A percentile compares a stretch with the other conserved stretches of the same genome.
Evolutionary conservation across 1,139 yeast species (phyloP).

Genomic region (Nadsonia commutata): DNA sequence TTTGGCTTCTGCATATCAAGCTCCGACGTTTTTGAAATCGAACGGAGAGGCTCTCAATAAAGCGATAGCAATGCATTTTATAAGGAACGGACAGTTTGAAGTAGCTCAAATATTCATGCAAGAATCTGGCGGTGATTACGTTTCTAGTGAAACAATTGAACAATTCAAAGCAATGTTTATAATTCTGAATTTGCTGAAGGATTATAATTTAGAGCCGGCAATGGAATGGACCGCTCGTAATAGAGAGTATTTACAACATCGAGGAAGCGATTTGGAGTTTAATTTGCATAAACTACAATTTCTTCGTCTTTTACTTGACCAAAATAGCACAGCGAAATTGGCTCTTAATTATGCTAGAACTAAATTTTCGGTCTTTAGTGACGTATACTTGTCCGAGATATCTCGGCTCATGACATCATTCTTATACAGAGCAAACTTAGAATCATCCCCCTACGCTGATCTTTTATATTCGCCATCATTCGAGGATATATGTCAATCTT

Average conservation of each 20-base stretch:
- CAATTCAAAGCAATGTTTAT: constrained; percentile 25
- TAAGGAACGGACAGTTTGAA: constrained; percentile 31
- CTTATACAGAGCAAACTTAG: constrained; percentile 23
- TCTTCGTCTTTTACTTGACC: constrained; percentile 19
- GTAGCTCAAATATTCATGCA: constrained; percentile 21
- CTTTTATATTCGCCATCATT: constrained; percentile 21
- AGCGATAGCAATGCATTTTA: constrained; percentile 31
- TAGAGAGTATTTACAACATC: constrained; percentile 16
- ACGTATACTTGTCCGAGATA: constrained; percentile 30
- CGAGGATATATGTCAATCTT: constrained; percentile 34
- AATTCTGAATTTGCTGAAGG: constrained; percentile 21
- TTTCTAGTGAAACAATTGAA: constrained; percentile 13
- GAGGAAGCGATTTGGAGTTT: constrained; percentile 38
- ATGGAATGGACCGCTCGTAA: constrained; percentile 29
- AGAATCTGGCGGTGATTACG: constrained; percentile 16
- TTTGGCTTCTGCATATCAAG: constrained; percentile 14
- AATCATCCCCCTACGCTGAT: constrained; percentile 28
- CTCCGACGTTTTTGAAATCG: constrained; percentile 8
- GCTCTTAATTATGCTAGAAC: constrained; percentile 45
- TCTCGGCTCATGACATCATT: constrained; percentile 41
- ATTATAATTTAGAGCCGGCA: constrained; percentile 25
- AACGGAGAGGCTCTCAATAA: constrained; percentile 19
- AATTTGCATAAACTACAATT: constrained; percentile 50
- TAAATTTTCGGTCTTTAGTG: constrained; percentile 35
- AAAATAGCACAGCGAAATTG: constrained; percentile 13